These are phyloP conservation scores for Yamadazyma pseudoaaseri DNA, from an alignment of 1,139 yeast species.

Conservation along the genomic window DNA sequence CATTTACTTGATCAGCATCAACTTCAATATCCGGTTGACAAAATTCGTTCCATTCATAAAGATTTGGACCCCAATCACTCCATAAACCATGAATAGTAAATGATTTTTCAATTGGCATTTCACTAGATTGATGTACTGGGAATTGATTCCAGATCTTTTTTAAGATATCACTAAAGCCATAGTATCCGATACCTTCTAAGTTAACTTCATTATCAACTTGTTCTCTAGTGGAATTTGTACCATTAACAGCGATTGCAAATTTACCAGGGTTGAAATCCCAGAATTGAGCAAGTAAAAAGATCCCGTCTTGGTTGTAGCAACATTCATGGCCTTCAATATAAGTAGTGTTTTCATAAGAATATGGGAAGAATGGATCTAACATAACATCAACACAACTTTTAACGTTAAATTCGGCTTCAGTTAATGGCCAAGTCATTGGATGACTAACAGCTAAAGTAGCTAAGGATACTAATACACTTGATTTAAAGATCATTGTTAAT, in stretches of 20 bases:
- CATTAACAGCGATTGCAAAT: conserved; percentile 19
- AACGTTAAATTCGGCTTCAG: conserved; percentile 3
- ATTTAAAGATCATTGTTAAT: neutral
- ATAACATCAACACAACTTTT: conserved; percentile 9
- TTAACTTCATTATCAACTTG: conserved; percentile 1
- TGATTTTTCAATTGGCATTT: conserved; percentile 17
- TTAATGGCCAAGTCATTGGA: conserved; percentile 3
- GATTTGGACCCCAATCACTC: conserved; percentile 33
- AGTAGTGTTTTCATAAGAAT: conserved; percentile 28
- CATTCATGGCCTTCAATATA: conserved; percentile 23
- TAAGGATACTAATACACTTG: conserved; percentile 1
- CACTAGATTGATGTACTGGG: conserved; percentile 5
- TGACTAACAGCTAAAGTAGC: conserved; percentile 3
- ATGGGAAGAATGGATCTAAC: conserved; percentile 13
- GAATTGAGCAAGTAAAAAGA: conserved; percentile 39
- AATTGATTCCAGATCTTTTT: conserved; percentile 4
- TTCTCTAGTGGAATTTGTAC: conserved; percentile 13
- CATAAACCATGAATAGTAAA: conserved; percentile 46
- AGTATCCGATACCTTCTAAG: conserved; percentile 10
- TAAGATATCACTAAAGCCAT: conserved; percentile 7
- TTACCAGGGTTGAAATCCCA: conserved; percentile 37
- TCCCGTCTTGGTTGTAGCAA: conserved; percentile 35
- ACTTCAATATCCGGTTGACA: conserved; percentile 34
- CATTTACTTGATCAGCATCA: conserved; percentile 24
- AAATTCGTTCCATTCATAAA: conserved; percentile 23